Conservation (phyloP, 768 basidiomycete species). For the Psilocybe sp. region DNA sequence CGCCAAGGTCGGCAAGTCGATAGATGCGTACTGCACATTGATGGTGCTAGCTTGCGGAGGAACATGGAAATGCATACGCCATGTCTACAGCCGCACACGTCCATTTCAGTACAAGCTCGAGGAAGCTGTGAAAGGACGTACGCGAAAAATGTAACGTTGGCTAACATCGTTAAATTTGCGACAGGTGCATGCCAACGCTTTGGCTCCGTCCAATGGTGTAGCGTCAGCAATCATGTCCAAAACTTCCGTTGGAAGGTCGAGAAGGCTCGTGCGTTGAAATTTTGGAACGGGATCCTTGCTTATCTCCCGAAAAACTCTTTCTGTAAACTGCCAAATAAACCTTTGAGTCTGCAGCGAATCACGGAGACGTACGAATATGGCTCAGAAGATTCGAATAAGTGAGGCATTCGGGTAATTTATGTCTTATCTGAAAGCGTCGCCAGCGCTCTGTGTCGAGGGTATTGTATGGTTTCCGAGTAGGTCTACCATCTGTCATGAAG, state of each 20-base stretch:
- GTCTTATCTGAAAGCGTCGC: slow-evolving; percentile 19
- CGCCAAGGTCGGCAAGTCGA: slow-evolving; percentile 17
- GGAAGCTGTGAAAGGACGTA: background rate
- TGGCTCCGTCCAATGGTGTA: slow-evolving; percentile 9
- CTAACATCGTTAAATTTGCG: slow-evolving; percentile 16
- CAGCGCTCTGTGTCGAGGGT: slow-evolving; percentile 15
- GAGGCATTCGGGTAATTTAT: slow-evolving; percentile 17
- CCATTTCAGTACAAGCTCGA: background rate
- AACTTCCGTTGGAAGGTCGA: slow-evolving; percentile 17
- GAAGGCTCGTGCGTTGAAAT: slow-evolving; percentile 15
- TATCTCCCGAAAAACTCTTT: slow-evolving; percentile 17
- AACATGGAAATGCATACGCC: slow-evolving; percentile 17
- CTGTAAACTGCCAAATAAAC: background rate
- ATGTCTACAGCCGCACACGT: slow-evolving; percentile 7
- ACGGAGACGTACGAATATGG: slow-evolving; percentile 15
- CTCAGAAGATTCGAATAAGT: slow-evolving; percentile 14
- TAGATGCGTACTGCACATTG: slow-evolving; percentile 16
- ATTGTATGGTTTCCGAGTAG: slow-evolving; percentile 1
- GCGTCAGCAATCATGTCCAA: slow-evolving; percentile 17
- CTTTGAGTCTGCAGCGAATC: background rate
- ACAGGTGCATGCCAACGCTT: slow-evolving; percentile 16
- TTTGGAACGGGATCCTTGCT: slow-evolving; percentile 15
- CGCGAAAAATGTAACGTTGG: slow-evolving; percentile 18
- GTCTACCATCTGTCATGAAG: too few species aligned
- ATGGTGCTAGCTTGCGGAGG: slow-evolving; percentile 15